Conservation (phyloP, 2,329 filamentous ascomycete genomes). For the Didymella glomerata region DNA sequence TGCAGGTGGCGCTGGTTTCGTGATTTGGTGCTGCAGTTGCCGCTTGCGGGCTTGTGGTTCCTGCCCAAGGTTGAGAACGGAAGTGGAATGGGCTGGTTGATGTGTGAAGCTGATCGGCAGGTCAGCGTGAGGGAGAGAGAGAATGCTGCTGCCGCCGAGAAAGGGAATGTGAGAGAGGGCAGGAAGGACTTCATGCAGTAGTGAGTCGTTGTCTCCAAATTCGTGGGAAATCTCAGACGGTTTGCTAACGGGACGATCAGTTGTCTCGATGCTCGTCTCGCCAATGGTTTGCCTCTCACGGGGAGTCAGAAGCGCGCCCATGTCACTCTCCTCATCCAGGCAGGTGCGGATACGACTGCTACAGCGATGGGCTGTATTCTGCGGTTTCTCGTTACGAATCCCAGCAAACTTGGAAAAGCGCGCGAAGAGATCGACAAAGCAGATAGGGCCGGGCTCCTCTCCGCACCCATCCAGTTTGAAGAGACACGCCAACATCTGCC, state of each 20-base stretch:
- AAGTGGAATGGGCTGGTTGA: slow-evolving; percentile 51
- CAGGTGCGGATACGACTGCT: slow-evolving; percentile 49
- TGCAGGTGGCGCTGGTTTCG: slow-evolving; percentile 49
- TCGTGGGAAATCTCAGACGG: slow-evolving; percentile 21
- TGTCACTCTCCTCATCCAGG: slow-evolving; percentile 51
- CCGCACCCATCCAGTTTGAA: slow-evolving; percentile 39
- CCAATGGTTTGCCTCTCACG: slow-evolving; percentile 42
- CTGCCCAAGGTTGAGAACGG: slow-evolving; percentile 42
- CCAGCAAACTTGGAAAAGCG: slow-evolving; percentile 26
- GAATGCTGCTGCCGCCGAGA: slow-evolving; percentile 16
- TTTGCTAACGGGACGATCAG: slow-evolving; percentile 25
- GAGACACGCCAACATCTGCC: slow-evolving; percentile 50
- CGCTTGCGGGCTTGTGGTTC: slow-evolving; percentile 37
- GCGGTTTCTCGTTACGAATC: slow-evolving; percentile 37
- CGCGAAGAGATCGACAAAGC: slow-evolving; percentile 37
- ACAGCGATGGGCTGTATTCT: slow-evolving; percentile 47
- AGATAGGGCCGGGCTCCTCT: slow-evolving; percentile 30
- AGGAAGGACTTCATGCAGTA: slow-evolving; percentile 48
- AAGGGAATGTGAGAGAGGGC: slow-evolving; percentile 29
- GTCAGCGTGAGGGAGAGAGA: slow-evolving; percentile 41
- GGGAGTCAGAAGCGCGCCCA: slow-evolving; percentile 48
- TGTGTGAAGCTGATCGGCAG: slow-evolving; percentile 49
- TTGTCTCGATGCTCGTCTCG: slow-evolving; percentile 45
- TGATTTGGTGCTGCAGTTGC: slow-evolving; percentile 41
- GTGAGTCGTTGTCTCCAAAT: neutral